Evolutionary conservation across 1,139 yeast genomes (phyloP), one percentile per base, ranked within the genome.

Genomic region (Debaryomyces sp.): DNA sequence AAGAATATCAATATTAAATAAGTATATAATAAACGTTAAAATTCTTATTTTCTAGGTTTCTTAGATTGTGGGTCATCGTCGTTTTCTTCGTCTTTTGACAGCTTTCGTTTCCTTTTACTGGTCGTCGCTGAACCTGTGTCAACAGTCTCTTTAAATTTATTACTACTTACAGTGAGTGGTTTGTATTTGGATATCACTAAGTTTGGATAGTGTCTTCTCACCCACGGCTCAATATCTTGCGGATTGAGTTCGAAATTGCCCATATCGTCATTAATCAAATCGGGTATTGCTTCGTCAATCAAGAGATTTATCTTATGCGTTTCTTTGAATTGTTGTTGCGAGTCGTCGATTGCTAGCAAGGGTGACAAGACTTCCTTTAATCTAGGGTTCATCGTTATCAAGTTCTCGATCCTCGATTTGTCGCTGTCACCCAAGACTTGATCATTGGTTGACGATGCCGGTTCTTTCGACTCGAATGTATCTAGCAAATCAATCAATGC

Each of bases 191-290:
- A 61, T 24, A 64, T 61, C 5, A 73, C 70, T 52, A 75, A 60
- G 46, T 67, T 65, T 2, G 75, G 69, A 47, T 64, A 63, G 50
- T 73, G 70, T 43, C 78, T 61, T 39, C 75, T 57, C 30, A 68
- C 56, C 80, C 80, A 75, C 51, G 65, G 57, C 34, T 72, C 77
- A 4, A 66, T 57, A 41, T 64, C 69, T 54, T 73, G 77, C 0
- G 81, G 81, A 45, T 75, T 75, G 23, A 61, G 54, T 51, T 73
- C 76, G 1, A 70, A 52, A 8, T 59, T 54, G 32, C 64, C 63
- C 23, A 72, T 54, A 49, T 75, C 80, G 50, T 75, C 80, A 41
- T 67, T 61, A n/a, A 67, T 59, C 39, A 73, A 57, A 15, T 75
- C 80, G 1, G 78, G 71, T 1, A 75, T 58, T 26, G 65, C 53